A percentile compares a stretch with the other conserved stretches of the same genome.
Conservation (phyloP, 169 alveolate genomes). For the Plasmodium reichenowi region DNA sequence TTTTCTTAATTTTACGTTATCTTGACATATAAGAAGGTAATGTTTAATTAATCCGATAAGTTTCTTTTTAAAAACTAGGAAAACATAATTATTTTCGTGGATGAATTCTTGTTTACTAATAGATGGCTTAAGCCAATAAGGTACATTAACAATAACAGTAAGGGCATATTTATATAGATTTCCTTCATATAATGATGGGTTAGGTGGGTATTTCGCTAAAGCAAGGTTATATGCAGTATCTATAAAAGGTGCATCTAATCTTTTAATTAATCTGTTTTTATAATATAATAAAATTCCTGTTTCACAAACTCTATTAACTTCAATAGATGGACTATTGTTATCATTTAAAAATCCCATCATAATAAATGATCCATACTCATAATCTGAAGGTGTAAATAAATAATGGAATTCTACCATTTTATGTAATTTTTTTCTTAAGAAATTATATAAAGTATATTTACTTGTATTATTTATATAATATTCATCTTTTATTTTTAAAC, state of each 20-base stretch:
- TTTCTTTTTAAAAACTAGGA: conserved; percentile 87
- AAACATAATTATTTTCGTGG: conserved; percentile 90
- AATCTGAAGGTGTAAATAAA: conserved; percentile 90
- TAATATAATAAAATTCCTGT: conserved; percentile 91
- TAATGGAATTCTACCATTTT: conserved; percentile 86
- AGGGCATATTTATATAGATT: conserved; percentile 86
- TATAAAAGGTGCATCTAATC: conserved; percentile 91
- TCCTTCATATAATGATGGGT: conserved; percentile 75
- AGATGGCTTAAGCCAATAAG: conserved; percentile 92
- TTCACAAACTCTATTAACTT: conserved; percentile 86
- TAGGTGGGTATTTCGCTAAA: conserved; percentile 81
- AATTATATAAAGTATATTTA: conserved; percentile 78
- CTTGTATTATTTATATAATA: conserved; percentile 64
- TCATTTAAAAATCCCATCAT: conserved; percentile 90
- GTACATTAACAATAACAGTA: conserved; percentile 91
- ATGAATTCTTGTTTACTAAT: conserved; percentile 92
- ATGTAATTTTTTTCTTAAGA: conserved; percentile 78
- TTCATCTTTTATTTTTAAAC: conserved; percentile 68
- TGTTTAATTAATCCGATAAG: conserved; percentile 80
- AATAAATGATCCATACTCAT: conserved; percentile 87
- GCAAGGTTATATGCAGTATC: conserved; percentile 84
- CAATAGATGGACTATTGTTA: conserved; percentile 73
- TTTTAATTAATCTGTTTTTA: conserved; percentile 88
- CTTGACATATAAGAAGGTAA: conserved; percentile 82
- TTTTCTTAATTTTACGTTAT: conserved; percentile 78